Evolutionary conservation across 495 filamentous ascomycete species (phyloP).

Genomic region (Hapsidospora chrysogenum): DNA sequence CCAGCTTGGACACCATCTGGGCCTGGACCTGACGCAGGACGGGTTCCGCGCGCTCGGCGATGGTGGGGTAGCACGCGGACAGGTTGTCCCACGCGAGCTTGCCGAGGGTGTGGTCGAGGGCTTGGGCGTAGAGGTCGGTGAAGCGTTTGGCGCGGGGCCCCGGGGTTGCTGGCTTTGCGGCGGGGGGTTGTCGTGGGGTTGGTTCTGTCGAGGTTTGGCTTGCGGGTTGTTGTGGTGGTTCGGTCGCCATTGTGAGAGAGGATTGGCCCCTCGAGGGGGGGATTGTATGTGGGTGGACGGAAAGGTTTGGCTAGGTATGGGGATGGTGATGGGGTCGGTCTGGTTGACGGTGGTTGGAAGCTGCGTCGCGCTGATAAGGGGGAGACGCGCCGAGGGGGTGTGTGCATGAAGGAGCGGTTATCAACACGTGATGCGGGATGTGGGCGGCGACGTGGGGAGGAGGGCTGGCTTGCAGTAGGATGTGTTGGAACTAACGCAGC

Average conservation of each 20-base stretch:
- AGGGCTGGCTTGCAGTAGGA: no score
- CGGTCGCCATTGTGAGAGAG: not conserved
- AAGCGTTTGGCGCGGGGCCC: constrained; percentile 63
- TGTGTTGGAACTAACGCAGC: no score
- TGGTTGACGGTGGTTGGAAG: no score
- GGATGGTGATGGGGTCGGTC: constrained; percentile 4
- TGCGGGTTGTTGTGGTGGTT: constrained; percentile 9
- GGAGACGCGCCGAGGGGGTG: not conserved
- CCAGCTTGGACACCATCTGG: constrained; percentile 51
- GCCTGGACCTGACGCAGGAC: constrained; percentile 49
- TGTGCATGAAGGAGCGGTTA: no score
- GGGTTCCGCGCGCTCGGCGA: constrained; percentile 51
- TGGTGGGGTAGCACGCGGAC: constrained; percentile 73
- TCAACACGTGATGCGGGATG: not conserved
- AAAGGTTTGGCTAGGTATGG: no score
- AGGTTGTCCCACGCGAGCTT: constrained; percentile 68
- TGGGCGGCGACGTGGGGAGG: no score
- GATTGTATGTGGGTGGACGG: no score
- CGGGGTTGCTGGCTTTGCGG: constrained; percentile 21
- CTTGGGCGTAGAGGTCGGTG: constrained; percentile 49
- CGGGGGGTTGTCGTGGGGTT: no score
- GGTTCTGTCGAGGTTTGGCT: not conserved
- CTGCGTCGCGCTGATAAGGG: no score
- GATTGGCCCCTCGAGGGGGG: no score
- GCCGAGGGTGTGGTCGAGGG: constrained; percentile 51